Evolutionary conservation across 345 rosid genomes (phyloP), one percentile per base, ranked within the genome.

Genomic region (Camelina laxa): DNA sequence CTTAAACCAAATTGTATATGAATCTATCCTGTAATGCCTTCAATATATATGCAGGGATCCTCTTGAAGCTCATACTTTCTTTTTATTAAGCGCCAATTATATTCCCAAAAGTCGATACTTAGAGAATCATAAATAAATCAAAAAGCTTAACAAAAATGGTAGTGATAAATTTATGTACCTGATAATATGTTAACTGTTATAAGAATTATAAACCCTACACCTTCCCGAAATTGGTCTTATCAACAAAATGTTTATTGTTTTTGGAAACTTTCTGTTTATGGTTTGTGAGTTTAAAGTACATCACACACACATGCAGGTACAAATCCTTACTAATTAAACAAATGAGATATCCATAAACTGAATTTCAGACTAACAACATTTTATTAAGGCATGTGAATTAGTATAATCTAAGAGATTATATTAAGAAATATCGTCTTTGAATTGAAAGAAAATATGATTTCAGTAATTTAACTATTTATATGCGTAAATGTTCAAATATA

Each of bases 401-500:
- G 42, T 3, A 10, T 39, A 39, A 39, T 3, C 42, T 39, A 39
- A 39, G 14, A 39, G 14, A 38, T 38, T 3, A 38, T 3, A 10
- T 38, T 38, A 11, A 38, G 42, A 38, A 38, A 10, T 10, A 10
- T 39, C 14, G 14, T 39, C 14, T 39, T 38, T 10, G 14, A 11
- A 10, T 0, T 38, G 5, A 4, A 3, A 10, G 42, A 38, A 39
- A 38, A 2, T 33, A 35, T 6, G 38, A 38, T 39, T 11, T 39
- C 42, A 38, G 42, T 39, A 39, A 39, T 66, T 39, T 24, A 38
- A 57, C 4, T 0, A 56, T 9, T 66, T 6, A 16, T 9, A 58
- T 56, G 30, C 44, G 54, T 41, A 60, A 62, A 51, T 21, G 16
- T 74, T 20, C 30, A 45, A 45, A 22, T 66, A 66, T 16, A 21